Base-by-base conservation (phyloP, 202 grass and related monocot species). In the Digitaria exilis region DNA sequence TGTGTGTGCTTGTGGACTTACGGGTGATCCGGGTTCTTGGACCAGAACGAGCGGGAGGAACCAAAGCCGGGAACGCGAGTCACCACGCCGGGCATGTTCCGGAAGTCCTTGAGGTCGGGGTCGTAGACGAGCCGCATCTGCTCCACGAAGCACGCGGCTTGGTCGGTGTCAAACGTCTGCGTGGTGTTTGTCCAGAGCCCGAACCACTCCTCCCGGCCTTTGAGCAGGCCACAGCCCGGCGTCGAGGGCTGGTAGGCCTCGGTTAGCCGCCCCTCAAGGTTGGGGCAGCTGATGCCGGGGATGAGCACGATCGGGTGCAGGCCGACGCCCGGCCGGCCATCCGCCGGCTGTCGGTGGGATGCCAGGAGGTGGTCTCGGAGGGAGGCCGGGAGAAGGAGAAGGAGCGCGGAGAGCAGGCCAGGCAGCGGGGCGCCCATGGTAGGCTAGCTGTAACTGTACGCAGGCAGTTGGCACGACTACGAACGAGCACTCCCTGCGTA, bases 211-310 rank as follows among this genome's bases (percentile, higher is more conserved):
- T 71, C 60, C 48, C 1, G 37, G 9, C 24, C 60, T 16, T 16
- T 34, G 30, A 56, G 63, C 19, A 21, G 30, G 75, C 4, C 44
- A 50, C 69, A 78, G 24, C 17, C 34, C 9, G 55, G 71, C 81
- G 74, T 24, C 16, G 84, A 85, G 6, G 91, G 87, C 71, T 75
- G 71, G 91, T 93, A 93, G 14, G 60, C 87, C 12, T 58, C 37
- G 3, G 77, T 90, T 3, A 93, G 81, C 71, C 72, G 80, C 8
- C 84, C 91, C 69, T 92, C 90, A 13, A 87, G 79, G 56, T 92
- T 64, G 71, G 84, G 81, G 67, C 87, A 87, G 17, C 44, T 73
- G 25, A 42, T 44, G 0, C 90, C 90, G 0, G 90, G 87, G 0
- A 92, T 54, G 15, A 92, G 28, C 25, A 92, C 19, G 48, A 92